A percentile compares a stretch with the other conserved stretches of the same genome.
These are phyloP conservation scores for Macrolepiota fuliginosa DNA, from an alignment of 768 basidiomycete species.

Conservation along the genomic window DNA sequence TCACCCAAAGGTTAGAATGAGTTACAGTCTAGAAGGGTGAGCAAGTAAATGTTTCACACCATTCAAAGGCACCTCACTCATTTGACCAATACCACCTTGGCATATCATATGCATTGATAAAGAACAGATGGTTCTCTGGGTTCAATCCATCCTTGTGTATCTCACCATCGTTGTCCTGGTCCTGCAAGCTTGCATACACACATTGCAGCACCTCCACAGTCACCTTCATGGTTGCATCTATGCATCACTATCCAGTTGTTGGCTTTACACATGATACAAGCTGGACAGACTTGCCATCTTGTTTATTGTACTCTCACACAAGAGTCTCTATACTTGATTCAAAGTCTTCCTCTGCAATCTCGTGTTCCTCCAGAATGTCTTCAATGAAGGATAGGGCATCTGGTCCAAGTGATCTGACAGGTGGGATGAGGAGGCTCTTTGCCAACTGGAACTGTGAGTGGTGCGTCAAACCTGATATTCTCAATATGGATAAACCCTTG, in stretches of 20 bases:
- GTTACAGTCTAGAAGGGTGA: not conserved
- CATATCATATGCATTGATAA: constrained; percentile 95
- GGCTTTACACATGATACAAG: not conserved
- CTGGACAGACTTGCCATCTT: constrained; percentile 59
- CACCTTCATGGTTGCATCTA: constrained; percentile 84
- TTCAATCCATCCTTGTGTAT: constrained; percentile 67
- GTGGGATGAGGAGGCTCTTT: too few relatives aligned
- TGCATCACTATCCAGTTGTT: not conserved
- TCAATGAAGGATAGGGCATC: constrained; percentile 74
- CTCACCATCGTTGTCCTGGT: constrained; percentile 49
- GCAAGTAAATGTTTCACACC: constrained; percentile 42
- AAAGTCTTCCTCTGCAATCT: constrained; percentile 65
- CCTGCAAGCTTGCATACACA: constrained; percentile 75
- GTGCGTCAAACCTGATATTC: too few relatives aligned
- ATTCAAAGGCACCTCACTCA: constrained; percentile 85
- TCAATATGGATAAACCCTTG: too few relatives aligned
- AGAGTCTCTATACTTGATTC: constrained; percentile 77
- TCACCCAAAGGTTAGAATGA: not conserved
- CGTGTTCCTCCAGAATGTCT: constrained; percentile 65
- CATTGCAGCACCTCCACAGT: constrained; percentile 62
- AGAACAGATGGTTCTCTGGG: constrained; percentile 75
- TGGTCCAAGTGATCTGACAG: constrained; percentile 79
- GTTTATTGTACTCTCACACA: constrained; percentile 85
- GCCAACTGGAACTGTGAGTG: too few relatives aligned
- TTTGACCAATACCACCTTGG: constrained; percentile 90